phyloP scores from a whole-genome alignment of 768 basidiomycete species.

The Lyophyllum atratum region DNA sequence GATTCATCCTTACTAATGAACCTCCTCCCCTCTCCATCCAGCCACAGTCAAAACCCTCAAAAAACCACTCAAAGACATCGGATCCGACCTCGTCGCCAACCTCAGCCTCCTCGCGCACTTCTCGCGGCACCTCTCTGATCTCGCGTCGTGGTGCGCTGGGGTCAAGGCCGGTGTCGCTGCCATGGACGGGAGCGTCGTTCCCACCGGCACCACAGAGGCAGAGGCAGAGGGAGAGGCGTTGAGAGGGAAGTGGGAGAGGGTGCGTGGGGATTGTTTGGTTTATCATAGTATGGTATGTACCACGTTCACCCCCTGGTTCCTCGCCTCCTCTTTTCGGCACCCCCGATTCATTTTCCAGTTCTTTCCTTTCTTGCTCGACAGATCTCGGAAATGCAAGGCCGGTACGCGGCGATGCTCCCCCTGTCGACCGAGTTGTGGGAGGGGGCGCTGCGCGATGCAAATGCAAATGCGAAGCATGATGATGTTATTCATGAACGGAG shows the following conservation, averaged over 20 bases:
- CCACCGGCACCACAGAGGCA: too few relatives aligned
- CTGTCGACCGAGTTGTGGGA: conserved; percentile 8
- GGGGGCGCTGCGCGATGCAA: conserved; percentile 1
- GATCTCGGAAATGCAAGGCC: conserved; percentile 14
- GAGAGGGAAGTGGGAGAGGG: conserved; percentile 9
- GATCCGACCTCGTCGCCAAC: conserved; percentile 39
- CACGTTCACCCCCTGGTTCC: not conserved
- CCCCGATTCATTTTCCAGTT: too few relatives aligned
- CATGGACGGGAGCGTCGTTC: too few relatives aligned
- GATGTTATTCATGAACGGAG: too few relatives aligned
- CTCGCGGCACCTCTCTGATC: conserved; percentile 23
- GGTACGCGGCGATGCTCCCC: conserved; percentile 10
- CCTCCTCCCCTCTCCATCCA: not conserved
- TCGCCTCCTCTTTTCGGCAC: not conserved
- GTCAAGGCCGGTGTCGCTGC: conserved; percentile 19
- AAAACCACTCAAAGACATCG: conserved; percentile 37
- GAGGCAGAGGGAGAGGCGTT: too few relatives aligned
- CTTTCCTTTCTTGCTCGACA: too few relatives aligned
- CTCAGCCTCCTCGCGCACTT: conserved; percentile 35
- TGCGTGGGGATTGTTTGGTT: conserved; percentile 12
- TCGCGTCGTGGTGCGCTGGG: conserved; percentile 34
- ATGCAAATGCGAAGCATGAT: not conserved
- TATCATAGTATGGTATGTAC: conserved; percentile 18
- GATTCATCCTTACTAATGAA: too few relatives aligned
- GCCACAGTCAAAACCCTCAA: conserved; percentile 29